Evolutionary conservation across 2,329 filamentous ascomycete species (phyloP), one percentile per base, ranked within the genome.

Genomic region (Cryphonectria naterciae): DNA sequence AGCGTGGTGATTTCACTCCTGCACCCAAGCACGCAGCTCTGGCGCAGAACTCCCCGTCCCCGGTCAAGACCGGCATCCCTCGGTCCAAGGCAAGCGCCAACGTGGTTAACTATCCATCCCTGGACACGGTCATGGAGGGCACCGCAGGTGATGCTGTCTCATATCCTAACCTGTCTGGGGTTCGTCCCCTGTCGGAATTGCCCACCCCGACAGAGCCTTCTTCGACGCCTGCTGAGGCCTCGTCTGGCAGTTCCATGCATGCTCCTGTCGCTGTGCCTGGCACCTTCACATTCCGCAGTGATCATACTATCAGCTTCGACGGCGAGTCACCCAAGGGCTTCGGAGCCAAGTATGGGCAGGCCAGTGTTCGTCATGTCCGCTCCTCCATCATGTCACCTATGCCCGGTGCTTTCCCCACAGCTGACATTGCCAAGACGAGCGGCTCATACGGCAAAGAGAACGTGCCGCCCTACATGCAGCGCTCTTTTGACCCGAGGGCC

Each of bases 1-100:
- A 97, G 83, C 91, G 88, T 69, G 93, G 97, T 49, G 90, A 92
- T 66, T 97, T 97, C 77, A 94, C 92, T 0, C 91, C 91, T 0
- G 90, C 89, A 72, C 90, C 91, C 49, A 87, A 93, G 73, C 81
- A 82, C 25, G 80, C 82, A 11, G 78, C 81, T 0, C 75, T 82
- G 65, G 74, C 77, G 0, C 84, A 87, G 71, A 82, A 85, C 70
- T 87, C 88, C 1, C 88, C 89, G 10, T 89, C 89, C 3, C 86
- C 87, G 4, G 77, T 86, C 74, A 89, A 89, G 76, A 82, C 83
- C 7, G 78, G 79, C 46, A 81, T 85, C 28, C 81, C 85, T 62
- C 83, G 82, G 69, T 83, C 83, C 28, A 80, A 80, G 56, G 77
- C 81, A 19, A 78, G 80, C 73, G 76, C 75, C 73, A 82, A 78